These are phyloP conservation scores for Microdochium bolleyi DNA, from an alignment of 2,329 filamentous ascomycete species.

Conservation along the genomic window DNA sequence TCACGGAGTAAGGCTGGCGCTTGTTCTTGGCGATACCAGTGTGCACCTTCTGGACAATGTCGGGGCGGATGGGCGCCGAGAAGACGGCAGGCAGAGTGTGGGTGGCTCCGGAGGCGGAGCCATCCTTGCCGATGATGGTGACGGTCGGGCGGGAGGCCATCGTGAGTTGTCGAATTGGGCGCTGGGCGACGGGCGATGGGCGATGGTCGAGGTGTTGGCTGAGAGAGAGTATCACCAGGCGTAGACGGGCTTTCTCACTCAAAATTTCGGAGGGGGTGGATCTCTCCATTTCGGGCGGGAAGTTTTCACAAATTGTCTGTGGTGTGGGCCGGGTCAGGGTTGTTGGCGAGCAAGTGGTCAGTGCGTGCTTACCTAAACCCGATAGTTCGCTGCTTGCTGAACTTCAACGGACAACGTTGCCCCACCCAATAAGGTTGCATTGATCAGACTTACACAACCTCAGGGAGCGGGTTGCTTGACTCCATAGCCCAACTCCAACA, in stretches of 20 bases:
- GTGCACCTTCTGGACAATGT: constrained; percentile 99
- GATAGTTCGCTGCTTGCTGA: too few relatives aligned
- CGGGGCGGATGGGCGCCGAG: constrained; percentile 91
- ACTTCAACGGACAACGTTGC: too few relatives aligned
- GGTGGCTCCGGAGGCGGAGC: constrained; percentile 81
- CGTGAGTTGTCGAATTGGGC: constrained; percentile 31
- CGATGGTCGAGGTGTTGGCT: not conserved
- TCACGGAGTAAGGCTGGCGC: constrained; percentile 98
- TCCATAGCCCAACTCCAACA: too few relatives aligned
- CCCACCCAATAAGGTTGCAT: too few relatives aligned
- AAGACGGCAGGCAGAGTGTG: constrained; percentile 95
- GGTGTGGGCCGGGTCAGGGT: not conserved
- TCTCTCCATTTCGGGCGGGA: too few relatives aligned
- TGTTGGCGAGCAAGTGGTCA: too few relatives aligned
- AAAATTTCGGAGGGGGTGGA: too few relatives aligned
- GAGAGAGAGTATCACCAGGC: not conserved
- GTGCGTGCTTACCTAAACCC: too few relatives aligned
- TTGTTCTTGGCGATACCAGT: constrained; percentile 99
- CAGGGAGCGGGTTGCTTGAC: too few relatives aligned
- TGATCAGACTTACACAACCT: too few relatives aligned
- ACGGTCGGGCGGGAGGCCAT: constrained; percentile 98
- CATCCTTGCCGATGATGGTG: constrained; percentile 94
- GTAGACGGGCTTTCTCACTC: too few relatives aligned
- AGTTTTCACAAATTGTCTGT: too few relatives aligned
- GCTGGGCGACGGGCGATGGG: not conserved